Conservation (phyloP, 2,329 filamentous ascomycete species). For the Fusarium penzigii region DNA sequence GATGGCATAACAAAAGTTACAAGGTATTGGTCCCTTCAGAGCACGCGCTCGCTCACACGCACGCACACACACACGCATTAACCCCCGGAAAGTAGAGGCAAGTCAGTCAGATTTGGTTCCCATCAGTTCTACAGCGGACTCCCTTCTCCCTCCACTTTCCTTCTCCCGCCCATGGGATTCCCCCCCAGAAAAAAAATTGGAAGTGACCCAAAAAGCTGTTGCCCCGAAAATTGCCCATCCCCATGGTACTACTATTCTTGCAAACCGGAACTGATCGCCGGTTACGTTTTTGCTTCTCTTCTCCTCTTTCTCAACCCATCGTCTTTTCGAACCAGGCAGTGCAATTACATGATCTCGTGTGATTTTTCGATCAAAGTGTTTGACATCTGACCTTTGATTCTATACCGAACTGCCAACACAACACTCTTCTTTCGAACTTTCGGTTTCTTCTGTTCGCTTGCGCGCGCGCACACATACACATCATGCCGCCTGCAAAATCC, state of each 20-base stretch:
- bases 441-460: background rate
- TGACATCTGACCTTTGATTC: no score
- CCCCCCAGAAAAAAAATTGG: no score
- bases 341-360: no score
- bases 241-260: background rate
- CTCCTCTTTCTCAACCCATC: background rate
- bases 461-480: conserved; percentile 3
- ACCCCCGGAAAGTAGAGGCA: background rate
- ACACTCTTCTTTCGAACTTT: conserved; percentile 2
- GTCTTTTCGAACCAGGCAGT: background rate
- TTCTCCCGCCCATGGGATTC: background rate
- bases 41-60: background rate
- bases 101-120: no score
- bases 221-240: background rate
- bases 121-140: no score
- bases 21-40: background rate
- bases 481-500: conserved; percentile 50
- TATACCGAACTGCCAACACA: background rate
- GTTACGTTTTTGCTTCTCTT: background rate
- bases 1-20: background rate
- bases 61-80: background rate
- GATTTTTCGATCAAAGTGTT: no score
- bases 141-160: no score
- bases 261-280: no score
- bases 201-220: no score